Evolutionary conservation across 306 rosid species (phyloP).

Genomic region (Abrus precatorius): DNA sequence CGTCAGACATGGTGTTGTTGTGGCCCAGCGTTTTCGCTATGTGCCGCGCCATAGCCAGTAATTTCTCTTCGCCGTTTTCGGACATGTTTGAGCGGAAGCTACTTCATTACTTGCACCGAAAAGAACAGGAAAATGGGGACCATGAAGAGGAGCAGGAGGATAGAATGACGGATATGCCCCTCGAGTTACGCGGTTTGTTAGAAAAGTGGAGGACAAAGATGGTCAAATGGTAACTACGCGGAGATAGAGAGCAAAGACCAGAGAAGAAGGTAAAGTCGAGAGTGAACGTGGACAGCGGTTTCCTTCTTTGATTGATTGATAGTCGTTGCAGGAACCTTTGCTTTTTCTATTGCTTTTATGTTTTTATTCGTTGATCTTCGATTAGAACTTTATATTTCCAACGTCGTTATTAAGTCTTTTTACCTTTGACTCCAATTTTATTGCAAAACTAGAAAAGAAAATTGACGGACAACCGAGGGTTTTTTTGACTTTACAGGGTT

Average conservation of each 20-base stretch:
- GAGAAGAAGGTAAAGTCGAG: constrained; percentile 17
- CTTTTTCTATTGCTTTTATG: not conserved
- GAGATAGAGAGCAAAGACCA: constrained; percentile 12
- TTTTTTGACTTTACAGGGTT: no score
- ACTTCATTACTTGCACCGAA: not conserved
- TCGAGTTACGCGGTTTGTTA: constrained; percentile 63
- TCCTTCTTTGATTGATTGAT: constrained; percentile 10
- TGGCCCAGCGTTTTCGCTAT: constrained; percentile 91
- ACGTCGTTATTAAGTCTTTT: constrained; percentile 6
- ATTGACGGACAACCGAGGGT: not conserved
- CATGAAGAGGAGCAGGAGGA: not conserved
- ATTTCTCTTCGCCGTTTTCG: constrained; percentile 95
- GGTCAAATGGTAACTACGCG: constrained; percentile 31
- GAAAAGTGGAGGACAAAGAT: constrained; percentile 6
- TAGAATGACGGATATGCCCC: constrained; percentile 43
- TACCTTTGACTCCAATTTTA: constrained; percentile 21
- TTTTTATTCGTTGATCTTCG: constrained; percentile 1
- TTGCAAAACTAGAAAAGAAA: not conserved
- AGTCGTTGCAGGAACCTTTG: constrained; percentile 38
- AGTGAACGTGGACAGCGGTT: constrained; percentile 51
- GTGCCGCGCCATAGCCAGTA: constrained; percentile 92
- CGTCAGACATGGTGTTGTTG: constrained; percentile 84
- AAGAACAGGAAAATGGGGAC: not conserved
- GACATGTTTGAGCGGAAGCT: constrained; percentile 55
- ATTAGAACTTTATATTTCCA: not conserved